These are phyloP conservation scores for Pseudevernia furfuracea DNA, from an alignment of 495 filamentous ascomycete genomes.

Conservation along the genomic window DNA sequence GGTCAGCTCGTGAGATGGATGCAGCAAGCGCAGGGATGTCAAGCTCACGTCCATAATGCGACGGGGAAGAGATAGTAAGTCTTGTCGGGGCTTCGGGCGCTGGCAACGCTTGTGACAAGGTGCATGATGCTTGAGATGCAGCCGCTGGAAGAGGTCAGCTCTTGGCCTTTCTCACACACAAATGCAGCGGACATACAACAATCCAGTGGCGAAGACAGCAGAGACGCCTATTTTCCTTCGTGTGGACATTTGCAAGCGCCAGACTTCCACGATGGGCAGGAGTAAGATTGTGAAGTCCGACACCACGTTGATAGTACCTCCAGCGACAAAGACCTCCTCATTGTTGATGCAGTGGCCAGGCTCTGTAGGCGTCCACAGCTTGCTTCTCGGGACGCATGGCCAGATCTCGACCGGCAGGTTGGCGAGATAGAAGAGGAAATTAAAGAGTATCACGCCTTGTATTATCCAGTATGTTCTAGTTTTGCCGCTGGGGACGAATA, in stretches of 20 bases:
- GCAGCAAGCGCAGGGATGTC: neutral
- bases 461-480: constrained; percentile 13
- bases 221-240: constrained; percentile 4
- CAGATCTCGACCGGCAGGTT: constrained; percentile 10
- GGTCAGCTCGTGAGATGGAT: neutral
- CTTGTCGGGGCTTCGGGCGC: constrained; percentile 7
- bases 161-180: neutral
- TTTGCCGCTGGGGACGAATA: constrained; percentile 10
- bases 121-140: constrained; percentile 21
- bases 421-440: constrained; percentile 15
- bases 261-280: constrained; percentile 29
- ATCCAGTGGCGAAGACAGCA: constrained; percentile 7
- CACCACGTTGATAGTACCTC: constrained; percentile 30
- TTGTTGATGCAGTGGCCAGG: constrained; percentile 30
- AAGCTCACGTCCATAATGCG: constrained; percentile 11
- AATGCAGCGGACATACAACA: constrained; percentile 3
- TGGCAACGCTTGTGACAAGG: constrained; percentile 9
- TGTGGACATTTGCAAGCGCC: constrained; percentile 17
- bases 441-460: constrained; percentile 7
- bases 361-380: constrained; percentile 5
- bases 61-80: constrained; percentile 16
- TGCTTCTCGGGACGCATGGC: constrained; percentile 10
- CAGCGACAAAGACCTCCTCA: constrained; percentile 24
- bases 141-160: constrained; percentile 1
- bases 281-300: constrained; percentile 30